Evolutionary conservation across 2,329 filamentous ascomycete genomes (phyloP), one percentile per base, ranked within the genome.

Genomic region (Thielaviopsis punctulata): DNA sequence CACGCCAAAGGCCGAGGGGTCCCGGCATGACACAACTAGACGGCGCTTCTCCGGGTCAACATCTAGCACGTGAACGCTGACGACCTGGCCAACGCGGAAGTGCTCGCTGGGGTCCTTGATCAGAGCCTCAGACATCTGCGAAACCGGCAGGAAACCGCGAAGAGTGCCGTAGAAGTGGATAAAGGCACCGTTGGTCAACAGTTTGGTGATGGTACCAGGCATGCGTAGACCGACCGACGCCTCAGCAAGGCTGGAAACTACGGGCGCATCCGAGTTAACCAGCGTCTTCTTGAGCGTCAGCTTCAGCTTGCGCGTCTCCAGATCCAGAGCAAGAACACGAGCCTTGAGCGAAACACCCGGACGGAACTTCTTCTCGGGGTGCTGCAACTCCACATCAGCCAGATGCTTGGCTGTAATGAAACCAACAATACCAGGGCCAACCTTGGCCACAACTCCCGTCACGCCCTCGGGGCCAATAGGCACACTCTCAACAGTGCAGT

Each of bases 101-200:
- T 96, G 89, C 61, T 93, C 81, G 45, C 77, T 79, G 4, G 92
- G 88, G 61, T 95, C 85, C 58, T 84, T 78, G 61, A 98, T 95
- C 62, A 84, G 95, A 10, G 89, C 88, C 64, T 98, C 92, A 63
- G 92, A 96, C 92, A 98, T 98, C 66, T 98, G 90, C 1, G 86
- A 86, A 0, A 94, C 82, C 2, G 92, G 92, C 52, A 98, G 73
- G 69, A 93, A 98, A 8, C 84, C 93, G 58, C 80, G 79, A 19
- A 98, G 72, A 8, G 73, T 68, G 18, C 87, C 87, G 61, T 93
- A 98, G 66, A 96, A 98, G 62, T 94, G 87, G 51, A 98, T 84
- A 18, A 90, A 79, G 10, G 92, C 92, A 55, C 92, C 92, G 51
- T 79, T 79, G 3, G 76, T 68, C 53, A 87, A 72, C 10, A 98